Evolutionary conservation across 768 basidiomycete species (phyloP).

Genomic region (Russula ochroleuca): DNA sequence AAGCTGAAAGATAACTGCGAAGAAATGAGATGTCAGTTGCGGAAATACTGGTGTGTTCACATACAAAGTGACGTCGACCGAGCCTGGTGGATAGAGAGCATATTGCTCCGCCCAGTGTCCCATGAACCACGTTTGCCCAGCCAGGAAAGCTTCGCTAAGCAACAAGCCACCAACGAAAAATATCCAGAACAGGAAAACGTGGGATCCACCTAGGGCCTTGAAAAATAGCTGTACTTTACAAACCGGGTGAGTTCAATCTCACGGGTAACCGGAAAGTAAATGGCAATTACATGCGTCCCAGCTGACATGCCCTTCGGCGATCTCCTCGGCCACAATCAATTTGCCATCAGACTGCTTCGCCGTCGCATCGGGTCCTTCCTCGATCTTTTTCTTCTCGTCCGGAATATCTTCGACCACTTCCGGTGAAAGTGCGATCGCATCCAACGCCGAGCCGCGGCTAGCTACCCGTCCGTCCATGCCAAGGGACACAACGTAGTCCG

Average conservation of each 20-base stretch:
- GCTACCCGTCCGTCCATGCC: constrained; percentile 49
- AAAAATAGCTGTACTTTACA: constrained; percentile 35
- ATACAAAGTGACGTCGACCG: constrained; percentile 38
- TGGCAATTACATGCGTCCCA: constrained; percentile 40
- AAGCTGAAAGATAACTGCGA: constrained; percentile 48
- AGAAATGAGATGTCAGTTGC: background rate
- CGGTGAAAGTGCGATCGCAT: constrained; percentile 38
- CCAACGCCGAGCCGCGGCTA: constrained; percentile 47
- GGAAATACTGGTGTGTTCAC: constrained; percentile 13
- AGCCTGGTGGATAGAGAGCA: constrained; percentile 32
- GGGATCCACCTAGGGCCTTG: constrained; percentile 30
- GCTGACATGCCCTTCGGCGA: constrained; percentile 55
- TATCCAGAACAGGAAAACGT: constrained; percentile 36
- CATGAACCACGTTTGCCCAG: constrained; percentile 41
- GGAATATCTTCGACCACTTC: constrained; percentile 31
- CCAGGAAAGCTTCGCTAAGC: constrained; percentile 28
- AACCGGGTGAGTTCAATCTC: constrained; percentile 23
- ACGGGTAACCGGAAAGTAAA: background rate
- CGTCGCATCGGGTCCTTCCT: constrained; percentile 24
- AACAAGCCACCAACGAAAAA: constrained; percentile 27
- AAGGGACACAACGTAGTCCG: constrained; percentile 54
- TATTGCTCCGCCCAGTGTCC: constrained; percentile 47
- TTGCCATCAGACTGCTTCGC: constrained; percentile 44
- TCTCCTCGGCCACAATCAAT: constrained; percentile 62
- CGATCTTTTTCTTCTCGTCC: constrained; percentile 32